A percentile compares a stretch with the other conserved stretches of the same genome.
phyloP scores from a whole-genome alignment of 177 flowering plant genomes.

The Vitis hybrid region DNA sequence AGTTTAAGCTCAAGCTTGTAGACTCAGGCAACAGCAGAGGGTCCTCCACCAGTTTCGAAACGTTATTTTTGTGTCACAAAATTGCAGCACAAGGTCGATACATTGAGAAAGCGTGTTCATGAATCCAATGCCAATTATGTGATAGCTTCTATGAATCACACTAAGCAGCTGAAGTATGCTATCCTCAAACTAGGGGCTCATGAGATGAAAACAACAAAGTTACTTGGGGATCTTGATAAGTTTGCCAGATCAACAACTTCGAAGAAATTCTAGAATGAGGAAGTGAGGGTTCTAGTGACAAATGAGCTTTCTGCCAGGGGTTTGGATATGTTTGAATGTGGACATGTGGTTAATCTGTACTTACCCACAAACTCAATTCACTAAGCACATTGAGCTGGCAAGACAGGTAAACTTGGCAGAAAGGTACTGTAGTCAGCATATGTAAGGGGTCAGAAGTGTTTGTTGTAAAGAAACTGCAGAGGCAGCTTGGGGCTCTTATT shows the following conservation, averaged over 20 bases:
- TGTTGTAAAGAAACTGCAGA: slow-evolving; percentile 79
- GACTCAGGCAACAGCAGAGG: slow-evolving; percentile 49
- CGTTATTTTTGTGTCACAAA: slow-evolving; percentile 76
- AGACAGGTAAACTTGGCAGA: slow-evolving; percentile 89
- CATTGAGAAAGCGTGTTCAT: slow-evolving; percentile 81
- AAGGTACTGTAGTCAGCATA: slow-evolving; percentile 77
- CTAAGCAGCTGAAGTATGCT: slow-evolving; percentile 79
- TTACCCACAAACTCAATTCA: slow-evolving; percentile 84
- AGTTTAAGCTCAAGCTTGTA: slow-evolving; percentile 22
- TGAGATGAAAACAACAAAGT: slow-evolving; percentile 81
- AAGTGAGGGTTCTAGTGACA: slow-evolving; percentile 82
- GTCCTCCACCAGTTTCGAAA: slow-evolving; percentile 78
- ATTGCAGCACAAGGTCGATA: slow-evolving; percentile 84
- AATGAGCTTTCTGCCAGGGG: slow-evolving; percentile 98
- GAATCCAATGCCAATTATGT: slow-evolving; percentile 87
- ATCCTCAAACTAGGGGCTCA: slow-evolving; percentile 93
- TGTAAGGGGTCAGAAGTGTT: slow-evolving; percentile 91
- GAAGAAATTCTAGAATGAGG: slow-evolving; percentile 80
- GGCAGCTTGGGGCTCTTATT: slow-evolving; percentile 71
- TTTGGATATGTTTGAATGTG: slow-evolving; percentile 87
- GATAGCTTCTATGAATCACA: slow-evolving; percentile 92
- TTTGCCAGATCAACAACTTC: slow-evolving; percentile 75
- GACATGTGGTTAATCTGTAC: slow-evolving; percentile 87
- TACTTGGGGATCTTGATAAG: slow-evolving; percentile 94
- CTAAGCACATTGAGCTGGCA: slow-evolving; percentile 92